A percentile compares a stretch with the other conserved stretches of the same genome.
Evolutionary conservation across 108 stramenopile genomes (phyloP).

Genomic region (Discostella pseudostelligera): DNA sequence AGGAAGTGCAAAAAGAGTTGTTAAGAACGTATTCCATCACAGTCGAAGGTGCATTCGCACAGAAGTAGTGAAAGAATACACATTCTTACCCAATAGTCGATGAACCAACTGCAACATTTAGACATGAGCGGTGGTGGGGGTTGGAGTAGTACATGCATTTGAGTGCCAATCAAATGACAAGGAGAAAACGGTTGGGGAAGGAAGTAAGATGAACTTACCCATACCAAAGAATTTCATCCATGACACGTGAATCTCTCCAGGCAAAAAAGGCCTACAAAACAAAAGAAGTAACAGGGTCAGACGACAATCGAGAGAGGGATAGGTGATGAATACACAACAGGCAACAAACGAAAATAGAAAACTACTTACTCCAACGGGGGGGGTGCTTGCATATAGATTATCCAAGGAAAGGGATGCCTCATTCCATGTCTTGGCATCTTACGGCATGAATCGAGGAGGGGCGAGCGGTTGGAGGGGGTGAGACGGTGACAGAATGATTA

Average conservation of each 20-base stretch:
- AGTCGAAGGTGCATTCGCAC: too few species aligned
- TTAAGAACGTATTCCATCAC: too few species aligned
- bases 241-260: slow-evolving; percentile 33
- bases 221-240: slow-evolving; percentile 42
- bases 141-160: background rate
- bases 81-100: slow-evolving; percentile 45
- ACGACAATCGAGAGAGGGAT: background rate
- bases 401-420: slow-evolving; percentile 19
- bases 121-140: slow-evolving; percentile 2
- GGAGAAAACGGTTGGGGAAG: too few species aligned
- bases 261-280: slow-evolving; percentile 16
- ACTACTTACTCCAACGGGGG: slow-evolving; percentile 11
- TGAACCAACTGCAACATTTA: slow-evolving; percentile 29
- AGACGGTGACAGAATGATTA: too few species aligned
- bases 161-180: background rate
- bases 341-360: background rate
- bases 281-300: background rate
- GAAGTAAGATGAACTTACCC: slow-evolving; percentile 6
- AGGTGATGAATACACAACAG: too few species aligned
- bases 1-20: background rate
- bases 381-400: slow-evolving; percentile 21
- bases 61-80: background rate
- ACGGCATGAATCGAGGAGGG: background rate
- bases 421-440: slow-evolving; percentile 39
- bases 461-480: background rate